phyloP scores from a whole-genome alignment of 768 basidiomycete genomes.

The Trametes villosa region DNA sequence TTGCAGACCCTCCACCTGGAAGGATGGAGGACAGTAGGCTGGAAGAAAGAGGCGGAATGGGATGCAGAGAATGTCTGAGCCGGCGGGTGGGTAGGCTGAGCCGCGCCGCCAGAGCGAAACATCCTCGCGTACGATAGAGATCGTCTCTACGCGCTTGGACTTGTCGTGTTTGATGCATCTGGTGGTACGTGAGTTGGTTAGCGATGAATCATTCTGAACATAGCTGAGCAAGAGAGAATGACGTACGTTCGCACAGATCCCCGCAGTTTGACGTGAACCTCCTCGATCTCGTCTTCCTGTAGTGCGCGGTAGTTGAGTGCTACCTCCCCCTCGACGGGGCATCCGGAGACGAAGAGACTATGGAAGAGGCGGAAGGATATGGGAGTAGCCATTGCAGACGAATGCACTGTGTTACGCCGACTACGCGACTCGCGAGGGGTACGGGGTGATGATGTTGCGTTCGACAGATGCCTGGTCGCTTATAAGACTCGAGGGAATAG shows the following conservation, averaged over 20 bases:
- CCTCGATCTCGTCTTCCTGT: slow-evolving; percentile 11
- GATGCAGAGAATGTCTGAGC: slow-evolving; percentile 11
- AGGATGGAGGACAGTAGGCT: slow-evolving; percentile 10
- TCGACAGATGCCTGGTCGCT: no score
- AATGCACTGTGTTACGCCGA: no score
- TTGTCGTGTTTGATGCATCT: no score
- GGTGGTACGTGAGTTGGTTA: not conserved
- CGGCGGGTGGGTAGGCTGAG: slow-evolving; percentile 18
- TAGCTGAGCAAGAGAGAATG: no score
- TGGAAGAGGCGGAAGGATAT: not conserved
- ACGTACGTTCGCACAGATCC: slow-evolving; percentile 17
- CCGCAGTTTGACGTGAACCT: slow-evolving; percentile 15
- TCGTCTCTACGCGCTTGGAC: not conserved
- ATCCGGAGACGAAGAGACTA: slow-evolving; percentile 8
- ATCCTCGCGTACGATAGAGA: slow-evolving; percentile 1
- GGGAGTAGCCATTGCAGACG: no score
- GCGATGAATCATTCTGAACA: not conserved
- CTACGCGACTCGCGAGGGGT: no score
- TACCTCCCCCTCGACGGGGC: slow-evolving; percentile 16
- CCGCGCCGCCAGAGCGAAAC: slow-evolving; percentile 10
- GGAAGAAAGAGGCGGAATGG: slow-evolving; percentile 24
- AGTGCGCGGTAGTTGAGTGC: slow-evolving; percentile 13
- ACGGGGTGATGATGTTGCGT: no score
- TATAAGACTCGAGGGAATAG: no score
- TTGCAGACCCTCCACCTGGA: not conserved